Evolutionary conservation across 2,329 filamentous ascomycete species (phyloP).

Genomic region (Metarhizium brunneum): DNA sequence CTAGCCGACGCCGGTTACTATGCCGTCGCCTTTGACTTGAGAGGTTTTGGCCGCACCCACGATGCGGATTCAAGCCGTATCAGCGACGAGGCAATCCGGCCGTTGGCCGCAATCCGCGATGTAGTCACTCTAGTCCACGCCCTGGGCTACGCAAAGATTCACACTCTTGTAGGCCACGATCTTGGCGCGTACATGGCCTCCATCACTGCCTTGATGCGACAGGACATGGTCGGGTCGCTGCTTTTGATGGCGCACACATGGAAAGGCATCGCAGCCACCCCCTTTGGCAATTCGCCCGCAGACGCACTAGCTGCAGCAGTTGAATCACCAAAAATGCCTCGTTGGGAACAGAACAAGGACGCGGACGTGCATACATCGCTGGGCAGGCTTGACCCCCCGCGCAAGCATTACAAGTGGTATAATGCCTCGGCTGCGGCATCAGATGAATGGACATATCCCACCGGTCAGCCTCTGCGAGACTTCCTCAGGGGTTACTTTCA

Average conservation of each 20-base stretch:
- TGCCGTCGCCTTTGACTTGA: constrained; percentile 58
- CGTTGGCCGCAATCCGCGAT: constrained; percentile 48
- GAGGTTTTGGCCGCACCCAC: constrained; percentile 55
- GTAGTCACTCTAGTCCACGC: constrained; percentile 51
- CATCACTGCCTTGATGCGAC: constrained; percentile 50
- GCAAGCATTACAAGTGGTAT: constrained; percentile 59
- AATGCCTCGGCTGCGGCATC: too few relatives aligned
- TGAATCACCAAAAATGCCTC: too few relatives aligned
- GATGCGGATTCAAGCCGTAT: constrained; percentile 32
- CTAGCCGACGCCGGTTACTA: constrained; percentile 54
- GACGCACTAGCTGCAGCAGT: too few relatives aligned
- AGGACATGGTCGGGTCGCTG: constrained; percentile 54
- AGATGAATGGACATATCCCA: too few relatives aligned
- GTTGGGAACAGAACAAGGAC: too few relatives aligned
- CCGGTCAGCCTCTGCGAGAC: constrained; percentile 16
- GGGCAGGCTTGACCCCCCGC: constrained; percentile 40
- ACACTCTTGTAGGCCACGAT: constrained; percentile 57
- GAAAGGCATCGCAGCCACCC: background rate
- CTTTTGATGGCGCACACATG: constrained; percentile 43
- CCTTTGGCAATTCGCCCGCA: constrained; percentile 12
- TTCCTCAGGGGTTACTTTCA: constrained; percentile 61
- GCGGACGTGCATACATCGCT: constrained; percentile 33
- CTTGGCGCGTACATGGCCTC: constrained; percentile 54
- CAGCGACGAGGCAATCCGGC: constrained; percentile 32
- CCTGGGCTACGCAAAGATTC: constrained; percentile 48